Evolutionary conservation across 768 basidiomycete species (phyloP).

Genomic region (Leccinum variicolor): DNA sequence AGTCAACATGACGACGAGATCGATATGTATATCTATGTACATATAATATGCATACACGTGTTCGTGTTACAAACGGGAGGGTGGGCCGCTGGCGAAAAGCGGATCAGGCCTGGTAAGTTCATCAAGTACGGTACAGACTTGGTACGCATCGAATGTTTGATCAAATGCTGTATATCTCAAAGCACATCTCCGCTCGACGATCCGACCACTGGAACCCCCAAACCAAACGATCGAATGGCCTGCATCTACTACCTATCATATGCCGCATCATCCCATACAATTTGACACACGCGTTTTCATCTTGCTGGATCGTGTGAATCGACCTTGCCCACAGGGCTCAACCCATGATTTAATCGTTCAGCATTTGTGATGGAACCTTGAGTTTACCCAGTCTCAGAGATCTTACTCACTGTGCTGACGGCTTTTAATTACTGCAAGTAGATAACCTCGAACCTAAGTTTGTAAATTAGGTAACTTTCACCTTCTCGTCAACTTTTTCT

Average conservation of each 20-base stretch:
- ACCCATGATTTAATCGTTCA: neutral
- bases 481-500: neutral
- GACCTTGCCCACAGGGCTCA: neutral
- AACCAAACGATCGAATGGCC: neutral
- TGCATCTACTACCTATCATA: no score
- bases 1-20: neutral
- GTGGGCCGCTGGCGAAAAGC: neutral
- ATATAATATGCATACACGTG: neutral
- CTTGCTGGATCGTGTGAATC: neutral
- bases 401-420: no score
- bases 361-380: neutral
- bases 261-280: neutral
- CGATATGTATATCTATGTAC: neutral
- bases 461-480: neutral
- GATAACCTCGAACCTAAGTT: neutral
- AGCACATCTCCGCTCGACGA: neutral
- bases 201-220: neutral
- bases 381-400: no score
- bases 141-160: neutral
- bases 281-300: neutral
- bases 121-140: no score
- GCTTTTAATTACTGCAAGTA: no score
- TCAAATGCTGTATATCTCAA: neutral
- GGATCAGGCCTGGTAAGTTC: no score
- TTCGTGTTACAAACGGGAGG: neutral